phyloP scores from a whole-genome alignment of 352 stramenopile species.

The Pythium graminicola region DNA sequence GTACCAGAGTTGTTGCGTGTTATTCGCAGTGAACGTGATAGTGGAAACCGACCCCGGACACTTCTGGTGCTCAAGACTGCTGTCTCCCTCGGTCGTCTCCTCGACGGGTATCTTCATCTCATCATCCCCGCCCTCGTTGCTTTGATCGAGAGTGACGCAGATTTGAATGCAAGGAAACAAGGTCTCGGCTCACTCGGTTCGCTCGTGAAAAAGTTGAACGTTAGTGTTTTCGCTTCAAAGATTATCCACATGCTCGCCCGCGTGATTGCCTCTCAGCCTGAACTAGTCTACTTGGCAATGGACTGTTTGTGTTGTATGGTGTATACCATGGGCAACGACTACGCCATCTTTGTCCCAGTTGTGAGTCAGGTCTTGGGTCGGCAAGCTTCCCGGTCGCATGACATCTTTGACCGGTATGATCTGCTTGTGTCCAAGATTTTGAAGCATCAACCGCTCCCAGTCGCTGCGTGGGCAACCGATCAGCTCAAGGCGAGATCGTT shows the following conservation, averaged over 20 bases:
- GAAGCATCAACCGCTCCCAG: constrained; percentile 79
- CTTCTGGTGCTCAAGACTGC: constrained; percentile 73
- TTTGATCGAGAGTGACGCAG: constrained; percentile 78
- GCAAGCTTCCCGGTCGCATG: constrained; percentile 57
- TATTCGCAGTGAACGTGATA: constrained; percentile 75
- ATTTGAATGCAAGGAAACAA: constrained; percentile 76
- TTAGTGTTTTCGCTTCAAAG: constrained; percentile 84
- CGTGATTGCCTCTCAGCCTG: constrained; percentile 73
- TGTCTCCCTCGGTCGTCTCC: constrained; percentile 62
- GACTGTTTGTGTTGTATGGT: constrained; percentile 87
- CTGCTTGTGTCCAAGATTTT: constrained; percentile 83
- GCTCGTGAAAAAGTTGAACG: constrained; percentile 86
- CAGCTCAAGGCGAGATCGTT: constrained; percentile 28
- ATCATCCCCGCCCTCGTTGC: constrained; percentile 78
- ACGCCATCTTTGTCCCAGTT: constrained; percentile 84
- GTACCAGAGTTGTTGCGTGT: constrained; percentile 85
- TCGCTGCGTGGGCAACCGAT: constrained; percentile 77
- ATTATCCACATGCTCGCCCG: constrained; percentile 87
- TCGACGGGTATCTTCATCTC: constrained; percentile 81
- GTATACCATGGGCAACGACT: constrained; percentile 86
- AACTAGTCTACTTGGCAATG: constrained; percentile 84
- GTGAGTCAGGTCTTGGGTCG: constrained; percentile 77
- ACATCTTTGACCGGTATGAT: constrained; percentile 87
- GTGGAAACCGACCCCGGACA: constrained; percentile 54
- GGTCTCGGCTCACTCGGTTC: constrained; percentile 73